Conservation (phyloP, 345 rosid genomes). For the Bruguiera gymnorhiza region DNA sequence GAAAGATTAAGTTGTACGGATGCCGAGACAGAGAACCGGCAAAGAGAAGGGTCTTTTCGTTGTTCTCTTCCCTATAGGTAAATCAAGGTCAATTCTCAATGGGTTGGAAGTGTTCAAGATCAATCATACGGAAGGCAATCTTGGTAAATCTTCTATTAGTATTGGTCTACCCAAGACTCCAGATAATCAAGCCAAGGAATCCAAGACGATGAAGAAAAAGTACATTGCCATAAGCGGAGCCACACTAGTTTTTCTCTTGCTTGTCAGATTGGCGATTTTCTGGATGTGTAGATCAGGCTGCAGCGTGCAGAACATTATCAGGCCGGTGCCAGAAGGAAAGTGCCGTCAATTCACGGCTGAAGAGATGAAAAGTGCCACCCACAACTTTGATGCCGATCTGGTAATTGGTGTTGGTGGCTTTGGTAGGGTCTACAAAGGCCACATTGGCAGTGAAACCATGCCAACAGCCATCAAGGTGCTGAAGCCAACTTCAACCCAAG, state of each 20-base stretch:
- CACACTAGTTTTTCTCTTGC: background rate
- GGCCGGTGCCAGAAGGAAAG: background rate
- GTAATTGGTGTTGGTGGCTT: slow-evolving; percentile 4
- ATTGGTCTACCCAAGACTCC: background rate
- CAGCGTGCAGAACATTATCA: background rate
- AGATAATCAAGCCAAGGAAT: background rate
- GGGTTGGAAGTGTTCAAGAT: slow-evolving; percentile 2
- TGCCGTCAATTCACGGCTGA: background rate
- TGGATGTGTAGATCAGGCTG: background rate
- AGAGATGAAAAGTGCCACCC: background rate
- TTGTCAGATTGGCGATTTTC: background rate
- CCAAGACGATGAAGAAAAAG: background rate
- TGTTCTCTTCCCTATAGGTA: background rate
- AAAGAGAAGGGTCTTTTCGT: background rate
- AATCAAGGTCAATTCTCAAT: background rate
- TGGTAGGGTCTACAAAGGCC: slow-evolving; percentile 3
- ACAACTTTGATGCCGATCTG: background rate
- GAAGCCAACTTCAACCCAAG: background rate
- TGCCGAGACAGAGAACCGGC: background rate
- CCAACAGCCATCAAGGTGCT: background rate
- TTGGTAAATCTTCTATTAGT: background rate
- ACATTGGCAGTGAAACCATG: background rate
- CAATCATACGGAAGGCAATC: background rate
- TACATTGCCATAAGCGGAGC: background rate
- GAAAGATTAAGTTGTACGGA: background rate